Evolutionary conservation across 768 basidiomycete species (phyloP).

Genomic region (Phylloporus rhodoxanthus): DNA sequence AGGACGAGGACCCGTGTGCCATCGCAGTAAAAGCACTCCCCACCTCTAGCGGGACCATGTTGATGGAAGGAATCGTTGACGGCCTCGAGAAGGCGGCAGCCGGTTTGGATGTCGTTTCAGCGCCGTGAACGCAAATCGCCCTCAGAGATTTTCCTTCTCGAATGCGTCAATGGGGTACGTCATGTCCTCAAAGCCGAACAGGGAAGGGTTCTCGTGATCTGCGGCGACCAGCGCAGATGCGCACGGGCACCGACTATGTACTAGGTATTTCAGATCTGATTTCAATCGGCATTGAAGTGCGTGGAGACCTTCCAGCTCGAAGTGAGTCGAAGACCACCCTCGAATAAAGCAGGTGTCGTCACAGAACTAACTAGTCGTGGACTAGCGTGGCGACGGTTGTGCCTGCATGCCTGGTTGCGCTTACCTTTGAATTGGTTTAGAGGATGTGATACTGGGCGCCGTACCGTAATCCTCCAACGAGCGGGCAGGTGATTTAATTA

Average conservation of each 20-base stretch:
- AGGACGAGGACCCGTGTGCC: slow-evolving; percentile 62
- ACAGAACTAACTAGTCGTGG: no score
- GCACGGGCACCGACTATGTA: slow-evolving; percentile 63
- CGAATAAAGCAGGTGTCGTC: no score
- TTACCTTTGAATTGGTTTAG: no score
- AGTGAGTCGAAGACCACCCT: no score
- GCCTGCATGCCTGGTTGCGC: no score
- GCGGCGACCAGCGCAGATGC: slow-evolving; percentile 54
- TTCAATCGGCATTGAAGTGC: no score
- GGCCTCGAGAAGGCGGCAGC: slow-evolving; percentile 47
- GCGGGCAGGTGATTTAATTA: no score
- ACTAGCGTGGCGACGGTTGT: no score
- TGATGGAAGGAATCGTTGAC: slow-evolving; percentile 57
- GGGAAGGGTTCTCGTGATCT: slow-evolving; percentile 75
- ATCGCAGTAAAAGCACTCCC: slow-evolving; percentile 35
- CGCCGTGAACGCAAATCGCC: slow-evolving; percentile 67
- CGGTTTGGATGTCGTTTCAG: slow-evolving; percentile 38
- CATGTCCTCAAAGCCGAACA: slow-evolving; percentile 25
- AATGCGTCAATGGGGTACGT: slow-evolving; percentile 73
- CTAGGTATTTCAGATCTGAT: slow-evolving; percentile 57
- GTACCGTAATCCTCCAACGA: no score
- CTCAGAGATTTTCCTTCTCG: slow-evolving; percentile 64
- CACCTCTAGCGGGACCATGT: slow-evolving; percentile 36
- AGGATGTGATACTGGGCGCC: no score
- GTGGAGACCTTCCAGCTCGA: no score